These are phyloP conservation scores for Sparassis latifolia DNA, from an alignment of 1,284 basidiomycete genomes.

Conservation along the genomic window DNA sequence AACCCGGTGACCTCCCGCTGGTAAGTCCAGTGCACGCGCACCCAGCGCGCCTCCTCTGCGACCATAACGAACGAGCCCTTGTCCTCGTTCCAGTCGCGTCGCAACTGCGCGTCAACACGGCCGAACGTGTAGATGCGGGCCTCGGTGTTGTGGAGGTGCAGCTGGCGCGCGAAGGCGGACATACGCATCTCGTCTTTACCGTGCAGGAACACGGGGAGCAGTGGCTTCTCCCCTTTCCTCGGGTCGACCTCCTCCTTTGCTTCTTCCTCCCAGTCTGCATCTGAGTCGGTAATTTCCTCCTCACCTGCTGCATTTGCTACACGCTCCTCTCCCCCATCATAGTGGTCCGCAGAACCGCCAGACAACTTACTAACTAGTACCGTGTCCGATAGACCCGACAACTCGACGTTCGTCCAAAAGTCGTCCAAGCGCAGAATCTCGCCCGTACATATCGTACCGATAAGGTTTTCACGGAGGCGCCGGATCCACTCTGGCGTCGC, in stretches of 20 bases:
- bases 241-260: neutral
- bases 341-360: too few species aligned
- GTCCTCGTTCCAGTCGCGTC: slow-evolving; percentile 30
- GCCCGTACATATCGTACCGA: slow-evolving; percentile 33
- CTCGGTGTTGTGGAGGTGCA: slow-evolving; percentile 29
- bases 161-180: slow-evolving; percentile 23
- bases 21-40: slow-evolving; percentile 24
- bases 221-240: neutral
- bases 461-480: slow-evolving; percentile 30
- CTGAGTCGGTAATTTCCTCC: neutral
- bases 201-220: slow-evolving; percentile 7
- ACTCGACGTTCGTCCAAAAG: slow-evolving; percentile 27
- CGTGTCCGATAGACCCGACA: slow-evolving; percentile 15
- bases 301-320: neutral
- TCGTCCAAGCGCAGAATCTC: slow-evolving; percentile 34
- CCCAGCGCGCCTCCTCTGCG: slow-evolving; percentile 32
- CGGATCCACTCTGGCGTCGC: slow-evolving; percentile 33
- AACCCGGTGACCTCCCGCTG: slow-evolving; percentile 12
- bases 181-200: slow-evolving; percentile 28
- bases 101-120: slow-evolving; percentile 29
- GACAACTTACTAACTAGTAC: slow-evolving; percentile 1
- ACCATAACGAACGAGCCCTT: slow-evolving; percentile 33
- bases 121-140: slow-evolving; percentile 37
- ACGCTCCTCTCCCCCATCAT: neutral
- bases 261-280: slow-evolving; percentile 8